Conservation (phyloP, 176 grass and related monocot genomes). For the Oropetium thomaeum region DNA sequence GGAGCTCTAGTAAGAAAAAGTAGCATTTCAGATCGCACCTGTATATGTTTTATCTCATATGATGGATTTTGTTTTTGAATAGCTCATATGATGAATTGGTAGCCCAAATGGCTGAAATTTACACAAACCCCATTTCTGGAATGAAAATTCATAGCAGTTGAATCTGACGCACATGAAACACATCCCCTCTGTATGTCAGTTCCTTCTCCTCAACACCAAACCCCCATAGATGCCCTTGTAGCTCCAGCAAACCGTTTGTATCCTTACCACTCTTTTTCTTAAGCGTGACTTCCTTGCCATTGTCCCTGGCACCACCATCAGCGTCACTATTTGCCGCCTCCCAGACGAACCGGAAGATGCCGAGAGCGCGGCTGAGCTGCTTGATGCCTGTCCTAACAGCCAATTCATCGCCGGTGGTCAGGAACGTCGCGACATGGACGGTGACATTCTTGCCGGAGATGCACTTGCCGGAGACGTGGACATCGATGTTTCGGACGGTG, state of each 20-base stretch:
- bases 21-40: conserved; percentile 43
- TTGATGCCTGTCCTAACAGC: conserved; percentile 46
- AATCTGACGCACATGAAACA: conserved; percentile 57
- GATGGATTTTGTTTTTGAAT: too few species aligned
- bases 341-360: conserved; percentile 70
- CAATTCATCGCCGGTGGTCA: conserved; percentile 31
- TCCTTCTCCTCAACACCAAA: conserved; percentile 49
- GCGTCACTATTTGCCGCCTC: conserved; percentile 37
- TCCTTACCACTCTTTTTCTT: conserved; percentile 14
- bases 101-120: background rate
- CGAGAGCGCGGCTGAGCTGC: conserved; percentile 57
- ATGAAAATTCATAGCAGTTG: conserved; percentile 32
- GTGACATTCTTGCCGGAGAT: conserved; percentile 29
- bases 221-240: conserved; percentile 82
- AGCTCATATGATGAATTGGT: too few species aligned
- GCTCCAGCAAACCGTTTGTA: conserved; percentile 39
- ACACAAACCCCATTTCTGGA: conserved; percentile 3
- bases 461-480: conserved; percentile 44
- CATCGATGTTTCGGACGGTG: conserved; percentile 55
- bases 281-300: conserved; percentile 2
- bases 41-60: conserved; percentile 6
- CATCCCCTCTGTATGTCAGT: conserved; percentile 65
- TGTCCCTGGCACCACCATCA: conserved; percentile 1
- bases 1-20: conserved; percentile 38
- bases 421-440: conserved; percentile 44